These are phyloP conservation scores for Kwoniella shandongensis DNA, from an alignment of 768 basidiomycete genomes.

Conservation along the genomic window DNA sequence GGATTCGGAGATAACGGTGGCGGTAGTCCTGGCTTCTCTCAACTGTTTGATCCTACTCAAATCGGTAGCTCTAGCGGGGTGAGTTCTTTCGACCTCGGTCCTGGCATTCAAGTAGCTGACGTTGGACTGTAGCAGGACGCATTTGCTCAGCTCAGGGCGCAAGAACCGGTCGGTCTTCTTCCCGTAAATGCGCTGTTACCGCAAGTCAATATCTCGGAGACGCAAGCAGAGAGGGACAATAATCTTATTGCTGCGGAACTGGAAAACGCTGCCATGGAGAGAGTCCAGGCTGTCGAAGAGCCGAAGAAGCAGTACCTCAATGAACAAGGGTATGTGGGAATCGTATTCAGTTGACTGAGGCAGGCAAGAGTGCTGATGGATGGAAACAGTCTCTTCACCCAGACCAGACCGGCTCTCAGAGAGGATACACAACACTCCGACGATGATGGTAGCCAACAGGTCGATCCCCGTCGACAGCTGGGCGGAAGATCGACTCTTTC, in stretches of 20 bases:
- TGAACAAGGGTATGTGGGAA: conserved; percentile 39
- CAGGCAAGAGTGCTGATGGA: not conserved
- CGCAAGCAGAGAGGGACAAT: conserved; percentile 42
- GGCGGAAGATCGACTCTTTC: conserved; percentile 13
- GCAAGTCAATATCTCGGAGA: conserved; percentile 34
- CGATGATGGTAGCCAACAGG: conserved; percentile 9
- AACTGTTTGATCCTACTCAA: conserved; percentile 49
- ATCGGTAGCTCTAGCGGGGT: conserved; percentile 9
- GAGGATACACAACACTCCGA: conserved; percentile 5
- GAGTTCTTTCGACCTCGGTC: not conserved
- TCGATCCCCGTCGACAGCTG: not conserved
- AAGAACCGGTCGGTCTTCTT: conserved; percentile 20
- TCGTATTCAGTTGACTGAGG: not conserved
- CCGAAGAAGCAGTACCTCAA: conserved; percentile 43
- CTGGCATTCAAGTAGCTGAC: conserved; percentile 1
- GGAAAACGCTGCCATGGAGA: conserved; percentile 29
- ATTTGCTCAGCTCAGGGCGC: conserved; percentile 24
- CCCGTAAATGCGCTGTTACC: conserved; percentile 41
- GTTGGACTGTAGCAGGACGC: conserved; percentile 17
- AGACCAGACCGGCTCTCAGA: conserved; percentile 36
- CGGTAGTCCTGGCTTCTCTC: conserved; percentile 45
- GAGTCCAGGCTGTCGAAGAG: conserved; percentile 14
- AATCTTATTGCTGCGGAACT: conserved; percentile 41
- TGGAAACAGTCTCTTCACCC: conserved; percentile 43
- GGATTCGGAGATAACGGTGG: conserved; percentile 29